A percentile compares a stretch with the other conserved stretches of the same genome.
These are phyloP conservation scores for Gastrodia elata DNA, from an alignment of 106 monocot species.

Conservation along the genomic window DNA sequence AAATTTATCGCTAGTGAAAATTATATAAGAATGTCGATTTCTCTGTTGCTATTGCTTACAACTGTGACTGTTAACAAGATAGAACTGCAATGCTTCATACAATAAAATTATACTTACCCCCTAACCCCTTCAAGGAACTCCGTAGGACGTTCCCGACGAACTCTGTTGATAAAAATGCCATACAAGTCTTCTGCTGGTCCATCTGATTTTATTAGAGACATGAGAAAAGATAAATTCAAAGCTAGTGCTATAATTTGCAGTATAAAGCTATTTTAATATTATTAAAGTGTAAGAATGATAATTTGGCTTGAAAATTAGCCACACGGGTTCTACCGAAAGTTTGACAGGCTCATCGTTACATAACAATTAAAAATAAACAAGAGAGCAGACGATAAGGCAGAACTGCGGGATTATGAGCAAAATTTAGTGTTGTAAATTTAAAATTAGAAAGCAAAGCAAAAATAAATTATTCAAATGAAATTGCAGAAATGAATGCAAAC, in stretches of 20 bases:
- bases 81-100: background rate
- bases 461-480: no score
- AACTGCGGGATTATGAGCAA: no score
- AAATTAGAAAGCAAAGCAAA: no score
- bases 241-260: background rate
- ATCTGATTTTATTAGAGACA: constrained; percentile 38
- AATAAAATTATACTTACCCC: constrained; percentile 41
- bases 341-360: background rate
- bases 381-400: no score
- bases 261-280: background rate
- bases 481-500: no score
- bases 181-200: constrained; percentile 95
- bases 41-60: background rate
- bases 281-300: background rate
- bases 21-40: background rate
- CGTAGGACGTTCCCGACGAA: constrained; percentile 76
- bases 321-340: background rate
- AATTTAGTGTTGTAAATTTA: no score
- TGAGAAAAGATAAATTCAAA: background rate
- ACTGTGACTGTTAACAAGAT: background rate
- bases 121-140: constrained; percentile 74
- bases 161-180: constrained; percentile 91
- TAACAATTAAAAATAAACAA: no score
- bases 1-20: no score
- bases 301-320: background rate